phyloP scores from a whole-genome alignment of 371 early-diverging fungal species.

The Batrachochytrium dendrobatidis region DNA sequence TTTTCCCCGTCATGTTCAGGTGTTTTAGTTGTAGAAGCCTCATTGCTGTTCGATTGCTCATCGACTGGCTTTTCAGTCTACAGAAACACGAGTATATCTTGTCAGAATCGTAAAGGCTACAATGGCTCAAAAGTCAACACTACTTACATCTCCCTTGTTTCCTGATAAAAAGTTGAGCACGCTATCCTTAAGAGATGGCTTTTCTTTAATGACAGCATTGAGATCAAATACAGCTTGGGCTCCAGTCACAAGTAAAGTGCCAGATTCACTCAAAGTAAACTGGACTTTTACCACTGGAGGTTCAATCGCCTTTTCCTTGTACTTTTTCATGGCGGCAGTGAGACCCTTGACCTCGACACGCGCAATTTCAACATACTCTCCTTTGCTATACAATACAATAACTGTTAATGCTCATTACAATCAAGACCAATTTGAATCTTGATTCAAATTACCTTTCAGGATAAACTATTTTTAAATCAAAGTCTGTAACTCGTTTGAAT shows the following conservation, averaged over 20 bases:
- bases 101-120: no score
- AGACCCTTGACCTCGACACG: constrained; percentile 65
- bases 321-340: constrained; percentile 57
- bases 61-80: no score
- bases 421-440: no score
- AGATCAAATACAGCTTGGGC: constrained; percentile 39
- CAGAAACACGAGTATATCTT: no score
- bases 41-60: no score
- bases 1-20: no score
- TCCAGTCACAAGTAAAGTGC: constrained; percentile 40
- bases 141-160: constrained; percentile 15
- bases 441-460: constrained; percentile 14
- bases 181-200: constrained; percentile 27
- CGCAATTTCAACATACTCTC: constrained; percentile 39
- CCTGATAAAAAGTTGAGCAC: constrained; percentile 63
- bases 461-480: constrained; percentile 65
- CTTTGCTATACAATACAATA: background rate
- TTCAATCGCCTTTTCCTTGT: constrained; percentile 47
- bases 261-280: constrained; percentile 56
- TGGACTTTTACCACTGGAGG: constrained; percentile 75
- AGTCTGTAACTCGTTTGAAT: constrained; percentile 72
- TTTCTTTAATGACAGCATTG: constrained; percentile 33
- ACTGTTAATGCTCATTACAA: constrained; percentile 4
- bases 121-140: no score
- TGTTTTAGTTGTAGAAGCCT: no score